A percentile compares a stretch with the other conserved stretches of the same genome.
These are phyloP conservation scores for Porphyrellus cyaneotinctus DNA, from an alignment of 768 basidiomycete species.

Conservation along the genomic window DNA sequence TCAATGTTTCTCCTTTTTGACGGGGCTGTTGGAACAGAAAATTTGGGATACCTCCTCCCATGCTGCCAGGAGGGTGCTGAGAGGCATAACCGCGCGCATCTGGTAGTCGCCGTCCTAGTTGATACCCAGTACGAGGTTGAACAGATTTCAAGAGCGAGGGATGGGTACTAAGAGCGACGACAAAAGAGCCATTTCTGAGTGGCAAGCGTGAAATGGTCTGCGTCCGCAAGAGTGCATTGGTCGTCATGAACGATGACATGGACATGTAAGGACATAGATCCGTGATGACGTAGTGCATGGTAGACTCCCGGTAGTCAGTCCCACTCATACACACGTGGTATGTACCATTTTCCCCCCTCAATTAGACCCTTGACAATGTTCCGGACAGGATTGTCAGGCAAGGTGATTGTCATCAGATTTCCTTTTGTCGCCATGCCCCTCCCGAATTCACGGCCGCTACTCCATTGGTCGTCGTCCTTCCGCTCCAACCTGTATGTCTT, in stretches of 20 bases:
- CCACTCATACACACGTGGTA: too few species aligned
- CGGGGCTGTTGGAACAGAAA: conserved; percentile 56
- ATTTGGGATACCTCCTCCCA: conserved; percentile 46
- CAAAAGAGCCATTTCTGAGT: conserved; percentile 16
- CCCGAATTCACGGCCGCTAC: conserved; percentile 18
- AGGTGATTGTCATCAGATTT: too few species aligned
- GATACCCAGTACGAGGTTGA: neutral
- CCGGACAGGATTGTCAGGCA: too few species aligned
- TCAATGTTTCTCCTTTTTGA: conserved; percentile 80
- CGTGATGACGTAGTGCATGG: too few species aligned
- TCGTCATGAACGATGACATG: conserved; percentile 1
- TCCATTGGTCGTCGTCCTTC: conserved; percentile 42
- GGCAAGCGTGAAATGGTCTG: conserved; percentile 11
- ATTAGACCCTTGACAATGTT: too few species aligned
- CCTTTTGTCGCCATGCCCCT: too few species aligned
- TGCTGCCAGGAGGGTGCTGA: conserved; percentile 40
- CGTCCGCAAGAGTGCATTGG: conserved; percentile 1
- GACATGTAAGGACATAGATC: too few species aligned
- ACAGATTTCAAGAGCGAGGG: neutral
- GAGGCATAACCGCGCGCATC: conserved; percentile 41
- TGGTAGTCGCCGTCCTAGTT: neutral
- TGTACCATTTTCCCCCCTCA: too few species aligned
- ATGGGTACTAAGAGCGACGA: conserved; percentile 10
- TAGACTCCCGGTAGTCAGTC: too few species aligned
- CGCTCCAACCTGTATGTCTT: conserved; percentile 18